These are phyloP conservation scores for Fusarium sp. DNA, from an alignment of 2,329 filamentous ascomycete genomes.

Conservation along the genomic window DNA sequence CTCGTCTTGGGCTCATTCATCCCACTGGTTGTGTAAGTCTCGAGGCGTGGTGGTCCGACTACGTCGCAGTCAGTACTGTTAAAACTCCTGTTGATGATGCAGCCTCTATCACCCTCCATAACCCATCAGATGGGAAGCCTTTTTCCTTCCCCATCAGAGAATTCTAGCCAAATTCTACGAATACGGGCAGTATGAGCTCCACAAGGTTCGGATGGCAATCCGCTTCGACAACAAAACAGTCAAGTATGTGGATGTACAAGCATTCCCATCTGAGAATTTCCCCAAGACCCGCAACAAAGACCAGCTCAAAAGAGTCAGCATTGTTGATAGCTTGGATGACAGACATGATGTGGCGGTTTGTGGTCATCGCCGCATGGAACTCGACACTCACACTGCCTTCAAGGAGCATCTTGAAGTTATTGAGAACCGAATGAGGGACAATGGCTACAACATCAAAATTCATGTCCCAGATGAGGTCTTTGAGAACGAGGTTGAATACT, in stretches of 20 bases:
- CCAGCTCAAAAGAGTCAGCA: background rate
- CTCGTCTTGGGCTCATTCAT: background rate
- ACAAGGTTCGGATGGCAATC: background rate
- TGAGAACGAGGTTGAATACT: accelerated
- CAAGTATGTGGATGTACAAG: background rate
- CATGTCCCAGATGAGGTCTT: background rate
- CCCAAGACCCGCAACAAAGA: background rate
- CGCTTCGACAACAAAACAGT: background rate
- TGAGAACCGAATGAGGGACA: background rate
- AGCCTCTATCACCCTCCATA: background rate
- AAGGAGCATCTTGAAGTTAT: background rate
- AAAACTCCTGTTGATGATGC: background rate
- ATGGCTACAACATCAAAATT: background rate
- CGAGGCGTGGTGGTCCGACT: background rate
- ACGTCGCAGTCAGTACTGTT: accelerated
- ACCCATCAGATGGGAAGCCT: background rate
- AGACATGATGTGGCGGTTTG: accelerated
- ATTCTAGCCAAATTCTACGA: background rate
- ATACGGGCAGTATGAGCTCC: background rate
- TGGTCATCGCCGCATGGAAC: accelerated
- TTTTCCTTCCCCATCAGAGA: background rate
- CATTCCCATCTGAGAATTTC: background rate
- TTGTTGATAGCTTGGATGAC: background rate
- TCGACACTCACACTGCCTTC: background rate
- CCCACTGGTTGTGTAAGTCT: accelerated